Percentiles rank a stretch among this genome's conserved stretches.
These are phyloP conservation scores for Septoria linicola DNA, from an alignment of 2,329 filamentous ascomycete species.

Conservation along the genomic window DNA sequence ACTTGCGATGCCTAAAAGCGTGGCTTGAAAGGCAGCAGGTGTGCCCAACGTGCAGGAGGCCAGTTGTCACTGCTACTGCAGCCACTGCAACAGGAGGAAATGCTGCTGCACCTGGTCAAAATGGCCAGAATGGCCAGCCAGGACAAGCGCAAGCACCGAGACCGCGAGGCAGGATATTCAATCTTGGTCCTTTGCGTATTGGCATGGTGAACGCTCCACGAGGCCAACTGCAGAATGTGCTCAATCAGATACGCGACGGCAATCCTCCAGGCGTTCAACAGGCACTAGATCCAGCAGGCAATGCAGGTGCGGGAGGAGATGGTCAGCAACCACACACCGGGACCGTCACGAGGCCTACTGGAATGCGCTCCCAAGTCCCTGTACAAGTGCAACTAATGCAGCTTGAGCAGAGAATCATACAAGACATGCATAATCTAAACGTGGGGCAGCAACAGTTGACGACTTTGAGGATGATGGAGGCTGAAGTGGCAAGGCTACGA, in stretches of 20 bases:
- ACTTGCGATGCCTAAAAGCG: constrained; percentile 90
- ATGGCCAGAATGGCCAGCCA: constrained; percentile 22
- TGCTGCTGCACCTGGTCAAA: constrained; percentile 20
- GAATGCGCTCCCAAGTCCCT: constrained; percentile 32
- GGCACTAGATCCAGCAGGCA: constrained; percentile 19
- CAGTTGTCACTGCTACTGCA: constrained; percentile 54
- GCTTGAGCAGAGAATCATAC: constrained; percentile 67
- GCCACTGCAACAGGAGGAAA: constrained; percentile 21
- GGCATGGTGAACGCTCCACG: constrained; percentile 64
- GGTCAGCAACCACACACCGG: constrained; percentile 22
- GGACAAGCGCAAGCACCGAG: constrained; percentile 40
- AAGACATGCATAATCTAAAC: constrained; percentile 64
- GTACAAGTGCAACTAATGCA: constrained; percentile 63
- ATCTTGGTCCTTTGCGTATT: constrained; percentile 71
- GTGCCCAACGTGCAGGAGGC: constrained; percentile 87
- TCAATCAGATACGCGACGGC: constrained; percentile 34
- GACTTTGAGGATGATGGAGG: constrained; percentile 64
- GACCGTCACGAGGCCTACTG: constrained; percentile 8
- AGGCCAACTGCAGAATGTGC: constrained; percentile 45
- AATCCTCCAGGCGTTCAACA: constrained; percentile 13
- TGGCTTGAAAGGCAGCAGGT: constrained; percentile 98
- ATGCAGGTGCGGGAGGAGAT: constrained; percentile 41
- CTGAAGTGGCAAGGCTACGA: constrained; percentile 66
- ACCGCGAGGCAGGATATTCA: constrained; percentile 54
- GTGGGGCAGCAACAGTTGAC: constrained; percentile 66